Base-by-base conservation (phyloP, 163 green algal genomes). In the Coccomyxa subellipsoidea region DNA sequence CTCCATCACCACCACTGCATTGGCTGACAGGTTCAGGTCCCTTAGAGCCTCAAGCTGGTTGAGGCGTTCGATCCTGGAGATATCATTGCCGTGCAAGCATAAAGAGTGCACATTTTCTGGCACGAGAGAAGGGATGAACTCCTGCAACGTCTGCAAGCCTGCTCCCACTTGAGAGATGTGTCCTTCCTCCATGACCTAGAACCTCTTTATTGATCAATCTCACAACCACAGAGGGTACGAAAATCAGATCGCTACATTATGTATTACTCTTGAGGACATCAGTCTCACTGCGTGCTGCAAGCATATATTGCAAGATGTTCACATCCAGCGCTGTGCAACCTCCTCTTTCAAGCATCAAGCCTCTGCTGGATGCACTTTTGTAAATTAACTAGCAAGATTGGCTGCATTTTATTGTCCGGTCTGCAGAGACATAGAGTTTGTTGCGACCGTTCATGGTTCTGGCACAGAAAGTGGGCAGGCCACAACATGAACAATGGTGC, bases 31-130 rank as follows among this genome's bases (percentile, higher is more conserved):
- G 79, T 95, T 94, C 12, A 95, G 69, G 23, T 90, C 82, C 5
- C 66, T 82, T 25, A 95, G 84, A 32, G n/a, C 76, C 3, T 29
- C 70, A 31, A 94, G 80, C 21, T 79, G 73, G 7, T 70, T 29
- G 0, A 95, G 75, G 7, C 90, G 85, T 7, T 89, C 87, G 25
- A 93, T 86, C 27, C 66, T 73, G 0, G 78, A 53, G 18, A 95
- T 88, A 54, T 78, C 86, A 87, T 95, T 95, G 80, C 87, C 89
- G 78, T 95, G 92, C 69, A 95, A 82, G 85, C 91, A 94, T n/a
- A 95, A 83, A 36, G 29, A 36, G 29, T 73, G 66, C 66, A 73
- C 66, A n/a, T 73, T 32, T 27, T 73, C n/a, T 32, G 29, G 21
- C 66, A 36, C 32, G 7, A 73, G 66, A 18, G 18, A 8, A 8